Conservation (phyloP, 1,284 basidiomycete genomes). For the Fomitopsis palustris region DNA sequence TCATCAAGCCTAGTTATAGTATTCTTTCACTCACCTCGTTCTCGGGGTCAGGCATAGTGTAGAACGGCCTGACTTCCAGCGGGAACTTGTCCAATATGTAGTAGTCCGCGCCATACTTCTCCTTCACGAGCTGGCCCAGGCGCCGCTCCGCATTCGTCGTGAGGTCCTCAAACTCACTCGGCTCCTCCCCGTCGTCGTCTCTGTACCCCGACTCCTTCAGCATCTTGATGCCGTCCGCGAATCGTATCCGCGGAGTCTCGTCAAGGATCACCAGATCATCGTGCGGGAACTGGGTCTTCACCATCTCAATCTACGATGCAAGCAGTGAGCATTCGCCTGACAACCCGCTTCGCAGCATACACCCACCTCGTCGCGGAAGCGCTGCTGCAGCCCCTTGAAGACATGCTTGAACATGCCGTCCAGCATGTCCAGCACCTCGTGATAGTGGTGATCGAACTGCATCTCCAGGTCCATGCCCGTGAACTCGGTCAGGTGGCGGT, state of each 20-base stretch:
- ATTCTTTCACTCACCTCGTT: constrained; percentile 36
- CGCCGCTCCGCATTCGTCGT: constrained; percentile 53
- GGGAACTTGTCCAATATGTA: constrained; percentile 70
- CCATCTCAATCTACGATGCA: constrained; percentile 41
- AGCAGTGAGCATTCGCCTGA: background rate
- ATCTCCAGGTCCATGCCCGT: constrained; percentile 73
- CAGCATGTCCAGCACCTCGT: constrained; percentile 43
- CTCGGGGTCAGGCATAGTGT: constrained; percentile 63
- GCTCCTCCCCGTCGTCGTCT: constrained; percentile 46
- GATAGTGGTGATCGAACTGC: constrained; percentile 68
- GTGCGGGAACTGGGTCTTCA: constrained; percentile 57
- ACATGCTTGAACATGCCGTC: constrained; percentile 38
- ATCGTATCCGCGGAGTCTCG: constrained; percentile 48
- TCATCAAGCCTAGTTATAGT: background rate
- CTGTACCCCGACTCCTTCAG: constrained; percentile 44
- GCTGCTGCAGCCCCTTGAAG: constrained; percentile 32
- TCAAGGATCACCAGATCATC: constrained; percentile 48
- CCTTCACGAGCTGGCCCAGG: constrained; percentile 60
- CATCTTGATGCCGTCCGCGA: constrained; percentile 59
- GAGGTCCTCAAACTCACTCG: constrained; percentile 40
- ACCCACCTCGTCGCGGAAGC: constrained; percentile 34
- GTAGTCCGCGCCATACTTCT: constrained; percentile 68
- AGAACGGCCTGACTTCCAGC: constrained; percentile 61
- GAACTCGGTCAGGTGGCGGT: constrained; percentile 75
- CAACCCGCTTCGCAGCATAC: background rate